Conservation (phyloP, 352 stramenopile genomes). For the Phytophthora ohioensis region DNA sequence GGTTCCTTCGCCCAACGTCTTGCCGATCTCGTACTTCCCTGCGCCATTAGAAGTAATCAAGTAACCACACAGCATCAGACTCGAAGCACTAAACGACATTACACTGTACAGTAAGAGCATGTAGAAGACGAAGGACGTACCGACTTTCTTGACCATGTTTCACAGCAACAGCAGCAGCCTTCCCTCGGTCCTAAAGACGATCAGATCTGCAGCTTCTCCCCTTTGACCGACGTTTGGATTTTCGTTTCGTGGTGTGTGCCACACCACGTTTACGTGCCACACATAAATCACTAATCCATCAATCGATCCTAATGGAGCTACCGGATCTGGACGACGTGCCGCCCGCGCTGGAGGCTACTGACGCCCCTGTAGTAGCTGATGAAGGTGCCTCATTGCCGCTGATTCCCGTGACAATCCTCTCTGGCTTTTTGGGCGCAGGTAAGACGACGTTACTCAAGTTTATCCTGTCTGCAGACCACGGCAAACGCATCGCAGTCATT, state of each 20-base stretch:
- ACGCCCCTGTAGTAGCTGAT: not conserved
- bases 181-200: slow-evolving; percentile 2
- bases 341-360: slow-evolving; percentile 16
- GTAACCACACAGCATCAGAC: not conserved
- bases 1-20: slow-evolving; percentile 96
- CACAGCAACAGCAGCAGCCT: not conserved
- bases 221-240: slow-evolving; percentile 26
- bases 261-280: slow-evolving; percentile 24
- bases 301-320: slow-evolving; percentile 14
- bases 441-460: slow-evolving; percentile 99
- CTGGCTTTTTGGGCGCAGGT: slow-evolving; percentile 95
- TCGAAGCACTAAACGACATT: not conserved
- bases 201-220: slow-evolving; percentile 22
- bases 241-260: slow-evolving; percentile 26
- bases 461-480: slow-evolving; percentile 94
- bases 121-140: slow-evolving; percentile 28
- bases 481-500: slow-evolving; percentile 97
- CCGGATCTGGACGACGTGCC: slow-evolving; percentile 21
- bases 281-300: not conserved
- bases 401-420: slow-evolving; percentile 95
- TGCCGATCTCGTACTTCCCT: slow-evolving; percentile 97
- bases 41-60: slow-evolving; percentile 29
- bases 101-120: not conserved
- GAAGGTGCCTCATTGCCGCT: slow-evolving; percentile 2
- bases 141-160: slow-evolving; percentile 70